These are phyloP conservation scores for Xanthoconium separans DNA, from an alignment of 1,284 basidiomycete species.

Conservation along the genomic window DNA sequence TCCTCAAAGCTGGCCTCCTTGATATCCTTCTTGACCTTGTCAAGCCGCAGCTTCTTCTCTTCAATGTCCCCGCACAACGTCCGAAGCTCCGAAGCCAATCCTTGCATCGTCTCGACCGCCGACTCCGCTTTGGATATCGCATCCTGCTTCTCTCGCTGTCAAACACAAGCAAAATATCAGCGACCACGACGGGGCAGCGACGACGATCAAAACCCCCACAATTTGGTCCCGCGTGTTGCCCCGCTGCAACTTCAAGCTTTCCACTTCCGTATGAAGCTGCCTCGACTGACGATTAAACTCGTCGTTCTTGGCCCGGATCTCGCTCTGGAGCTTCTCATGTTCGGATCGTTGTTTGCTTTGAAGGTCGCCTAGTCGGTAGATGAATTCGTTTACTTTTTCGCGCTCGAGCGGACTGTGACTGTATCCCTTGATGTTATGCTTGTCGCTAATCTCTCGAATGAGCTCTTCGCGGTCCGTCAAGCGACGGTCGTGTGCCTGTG, in stretches of 20 bases:
- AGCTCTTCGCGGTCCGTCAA: conserved; percentile 71
- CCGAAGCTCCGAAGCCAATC: conserved; percentile 56
- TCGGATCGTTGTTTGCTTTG: conserved; percentile 55
- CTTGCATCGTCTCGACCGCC: conserved; percentile 55
- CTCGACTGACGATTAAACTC: conserved; percentile 58
- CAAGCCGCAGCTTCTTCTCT: conserved; percentile 60
- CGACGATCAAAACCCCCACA: conserved; percentile 38
- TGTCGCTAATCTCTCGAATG: conserved; percentile 69
- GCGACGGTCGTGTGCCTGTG: conserved; percentile 77
- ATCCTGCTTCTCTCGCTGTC: conserved; percentile 49
- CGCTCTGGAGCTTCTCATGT: conserved; percentile 62
- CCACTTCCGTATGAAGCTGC: conserved; percentile 52
- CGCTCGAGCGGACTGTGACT: conserved; percentile 63
- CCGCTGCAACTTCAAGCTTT: conserved; percentile 52
- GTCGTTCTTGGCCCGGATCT: conserved; percentile 52
- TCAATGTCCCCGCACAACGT: conserved; percentile 64
- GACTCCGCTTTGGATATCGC: conserved; percentile 54
- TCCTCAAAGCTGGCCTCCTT: conserved; percentile 67
- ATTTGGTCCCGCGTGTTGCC: conserved; percentile 58
- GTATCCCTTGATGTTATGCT: conserved; percentile 75
- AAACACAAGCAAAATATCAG: conserved; percentile 4
- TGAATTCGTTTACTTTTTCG: conserved; percentile 71
- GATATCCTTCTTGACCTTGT: conserved; percentile 59
- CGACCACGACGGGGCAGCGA: background rate
- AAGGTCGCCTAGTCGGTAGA: conserved; percentile 56